A percentile compares a stretch with the other conserved stretches of the same genome.
These are phyloP conservation scores for Candida gigantensis DNA, from an alignment of 1,139 yeast species.

Conservation along the genomic window DNA sequence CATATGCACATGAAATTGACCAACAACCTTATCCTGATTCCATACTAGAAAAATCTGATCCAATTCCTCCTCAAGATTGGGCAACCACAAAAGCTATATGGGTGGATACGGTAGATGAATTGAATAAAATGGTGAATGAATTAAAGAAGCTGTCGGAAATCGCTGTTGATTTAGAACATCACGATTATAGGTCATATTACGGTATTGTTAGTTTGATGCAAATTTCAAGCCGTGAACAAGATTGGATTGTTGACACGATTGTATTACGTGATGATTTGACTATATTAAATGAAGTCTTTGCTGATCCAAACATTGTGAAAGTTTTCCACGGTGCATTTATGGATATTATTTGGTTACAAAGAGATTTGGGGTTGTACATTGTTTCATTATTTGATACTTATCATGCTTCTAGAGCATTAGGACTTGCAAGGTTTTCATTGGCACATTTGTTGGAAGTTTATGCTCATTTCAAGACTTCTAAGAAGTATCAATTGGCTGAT, in stretches of 20 bases:
- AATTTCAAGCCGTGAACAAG: conserved; percentile 77
- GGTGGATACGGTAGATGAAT: conserved; percentile 62
- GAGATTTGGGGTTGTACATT: conserved; percentile 89
- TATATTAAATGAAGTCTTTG: conserved; percentile 68
- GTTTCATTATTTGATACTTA: conserved; percentile 92
- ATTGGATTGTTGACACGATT: conserved; percentile 80
- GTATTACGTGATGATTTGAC: conserved; percentile 72
- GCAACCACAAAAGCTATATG: conserved; percentile 60
- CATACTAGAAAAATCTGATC: conserved; percentile 48
- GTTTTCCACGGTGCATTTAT: conserved; percentile 95
- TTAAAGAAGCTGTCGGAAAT: conserved; percentile 58
- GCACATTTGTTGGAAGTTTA: conserved; percentile 80
- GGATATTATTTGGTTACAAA: conserved; percentile 97
- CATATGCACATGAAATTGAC: conserved; percentile 77
- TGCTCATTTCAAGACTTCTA: conserved; percentile 85
- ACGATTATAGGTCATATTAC: conserved; percentile 84
- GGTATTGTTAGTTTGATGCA: conserved; percentile 96
- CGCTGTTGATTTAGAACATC: conserved; percentile 98
- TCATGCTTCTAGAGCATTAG: conserved; percentile 80
- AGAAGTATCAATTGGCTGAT: conserved; percentile 93
- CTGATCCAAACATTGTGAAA: conserved; percentile 78
- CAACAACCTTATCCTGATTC: conserved; percentile 67
- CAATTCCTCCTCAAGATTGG: conserved; percentile 68
- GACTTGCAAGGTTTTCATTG: conserved; percentile 78
- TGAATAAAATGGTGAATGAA: conserved; percentile 55